These are phyloP conservation scores for Asterella californica DNA, from an alignment of 225 moss, liverwort and hornwort genomes.

Conservation along the genomic window DNA sequence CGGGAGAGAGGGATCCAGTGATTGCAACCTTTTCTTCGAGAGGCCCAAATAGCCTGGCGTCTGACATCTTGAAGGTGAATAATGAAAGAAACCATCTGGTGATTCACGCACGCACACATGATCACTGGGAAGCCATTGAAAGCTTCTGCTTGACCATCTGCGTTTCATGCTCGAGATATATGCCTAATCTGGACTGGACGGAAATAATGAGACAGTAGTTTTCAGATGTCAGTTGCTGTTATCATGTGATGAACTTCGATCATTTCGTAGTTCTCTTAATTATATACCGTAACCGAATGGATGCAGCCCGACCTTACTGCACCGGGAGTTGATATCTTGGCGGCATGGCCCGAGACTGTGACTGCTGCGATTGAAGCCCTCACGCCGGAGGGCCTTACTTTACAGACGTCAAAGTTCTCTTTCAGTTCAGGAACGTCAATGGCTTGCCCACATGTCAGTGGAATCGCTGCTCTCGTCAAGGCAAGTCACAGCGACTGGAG, in stretches of 20 bases:
- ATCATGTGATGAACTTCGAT: too few relatives aligned
- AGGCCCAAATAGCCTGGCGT: conserved; percentile 44
- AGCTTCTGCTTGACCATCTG: too few relatives aligned
- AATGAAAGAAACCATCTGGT: too few relatives aligned
- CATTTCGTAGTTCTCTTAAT: too few relatives aligned
- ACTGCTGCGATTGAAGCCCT: not conserved
- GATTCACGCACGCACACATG: too few relatives aligned
- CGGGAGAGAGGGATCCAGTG: conserved; percentile 3
- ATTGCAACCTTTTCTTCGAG: conserved; percentile 45
- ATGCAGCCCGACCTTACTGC: not conserved
- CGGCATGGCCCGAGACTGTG: not conserved
- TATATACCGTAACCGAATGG: too few relatives aligned
- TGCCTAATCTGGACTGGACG: too few relatives aligned
- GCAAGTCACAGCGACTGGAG: conserved; percentile 23
- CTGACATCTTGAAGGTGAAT: conserved; percentile 39
- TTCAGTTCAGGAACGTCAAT: conserved; percentile 29
- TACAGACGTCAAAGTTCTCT: not conserved
- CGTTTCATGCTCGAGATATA: too few relatives aligned
- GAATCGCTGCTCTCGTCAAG: conserved; percentile 26
- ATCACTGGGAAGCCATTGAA: too few relatives aligned
- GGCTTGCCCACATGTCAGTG: conserved; percentile 28
- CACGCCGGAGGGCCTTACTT: not conserved
- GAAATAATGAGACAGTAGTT: too few relatives aligned
- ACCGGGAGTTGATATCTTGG: conserved; percentile 4
- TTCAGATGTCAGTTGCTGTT: too few relatives aligned